Conservation (phyloP, 306 rosid genomes). For the Ormosia semicastrata region DNA sequence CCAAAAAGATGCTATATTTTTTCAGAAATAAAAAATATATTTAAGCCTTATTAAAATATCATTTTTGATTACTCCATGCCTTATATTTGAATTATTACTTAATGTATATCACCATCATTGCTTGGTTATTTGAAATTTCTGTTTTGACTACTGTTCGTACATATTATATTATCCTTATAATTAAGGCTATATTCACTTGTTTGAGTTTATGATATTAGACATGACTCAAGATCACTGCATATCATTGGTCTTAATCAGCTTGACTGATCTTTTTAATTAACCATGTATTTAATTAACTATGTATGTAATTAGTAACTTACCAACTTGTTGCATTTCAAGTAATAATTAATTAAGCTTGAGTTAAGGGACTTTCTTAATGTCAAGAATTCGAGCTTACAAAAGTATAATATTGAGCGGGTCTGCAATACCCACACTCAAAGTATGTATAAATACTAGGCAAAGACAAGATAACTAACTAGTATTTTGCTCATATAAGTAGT, state of each 20-base stretch:
- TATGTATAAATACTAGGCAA: too few species aligned
- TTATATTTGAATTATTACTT: neutral
- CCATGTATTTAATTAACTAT: neutral
- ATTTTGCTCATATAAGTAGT: neutral
- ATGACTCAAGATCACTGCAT: neutral
- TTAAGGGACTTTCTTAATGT: too few species aligned
- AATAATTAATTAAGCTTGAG: too few species aligned
- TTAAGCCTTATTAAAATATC: too few species aligned
- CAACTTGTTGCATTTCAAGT: too few species aligned
- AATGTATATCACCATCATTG: neutral
- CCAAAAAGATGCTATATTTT: too few species aligned
- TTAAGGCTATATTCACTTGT: neutral
- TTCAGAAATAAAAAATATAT: too few species aligned
- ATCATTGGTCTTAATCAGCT: neutral
- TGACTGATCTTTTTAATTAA: neutral
- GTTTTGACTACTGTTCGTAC: neutral
- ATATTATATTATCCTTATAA: neutral
- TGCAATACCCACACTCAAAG: too few species aligned
- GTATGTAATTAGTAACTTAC: neutral
- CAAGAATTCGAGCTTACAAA: too few species aligned
- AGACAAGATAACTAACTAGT: too few species aligned
- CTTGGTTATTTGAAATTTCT: neutral
- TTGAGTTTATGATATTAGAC: neutral
- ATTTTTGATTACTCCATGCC: too few species aligned
- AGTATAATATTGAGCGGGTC: too few species aligned